phyloP scores from a whole-genome alignment of 1,139 yeast genomes.

The Keqinozyma sinolaborantium region DNA sequence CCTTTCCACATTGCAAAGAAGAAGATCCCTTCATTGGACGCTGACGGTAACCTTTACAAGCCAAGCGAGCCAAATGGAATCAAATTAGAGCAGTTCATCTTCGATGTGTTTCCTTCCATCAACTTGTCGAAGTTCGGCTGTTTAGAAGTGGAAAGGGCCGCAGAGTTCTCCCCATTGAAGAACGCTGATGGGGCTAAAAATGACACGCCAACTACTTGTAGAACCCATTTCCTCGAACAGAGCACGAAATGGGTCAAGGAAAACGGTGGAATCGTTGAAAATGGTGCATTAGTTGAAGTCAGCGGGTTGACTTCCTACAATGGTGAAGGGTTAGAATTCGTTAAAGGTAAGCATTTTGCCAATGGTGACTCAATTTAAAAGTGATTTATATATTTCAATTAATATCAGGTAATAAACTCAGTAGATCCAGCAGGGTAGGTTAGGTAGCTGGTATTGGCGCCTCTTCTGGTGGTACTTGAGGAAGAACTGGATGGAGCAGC shows the following conservation, averaged over 20 bases:
- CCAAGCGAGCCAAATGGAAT: slow-evolving; percentile 85
- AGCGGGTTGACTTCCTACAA: slow-evolving; percentile 69
- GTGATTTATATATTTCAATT: too few species aligned
- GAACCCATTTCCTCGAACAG: slow-evolving; percentile 59
- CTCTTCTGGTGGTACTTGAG: not conserved
- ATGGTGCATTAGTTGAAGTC: slow-evolving; percentile 67
- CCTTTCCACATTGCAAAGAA: slow-evolving; percentile 95
- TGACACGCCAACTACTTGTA: slow-evolving; percentile 86
- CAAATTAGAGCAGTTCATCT: slow-evolving; percentile 94
- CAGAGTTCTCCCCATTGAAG: slow-evolving; percentile 92
- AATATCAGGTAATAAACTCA: too few species aligned
- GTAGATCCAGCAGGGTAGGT: too few species aligned
- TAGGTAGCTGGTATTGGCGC: too few species aligned
- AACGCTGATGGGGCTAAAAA: slow-evolving; percentile 79
- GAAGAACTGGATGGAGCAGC: not conserved
- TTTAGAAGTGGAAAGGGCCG: slow-evolving; percentile 79
- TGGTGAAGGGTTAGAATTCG: slow-evolving; percentile 77
- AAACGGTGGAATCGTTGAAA: slow-evolving; percentile 63
- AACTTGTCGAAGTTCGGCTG: slow-evolving; percentile 79
- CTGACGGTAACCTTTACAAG: slow-evolving; percentile 45
- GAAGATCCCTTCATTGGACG: slow-evolving; percentile 68
- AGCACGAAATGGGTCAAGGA: slow-evolving; percentile 73
- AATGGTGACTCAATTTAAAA: slow-evolving; percentile 36
- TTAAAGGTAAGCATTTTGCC: slow-evolving; percentile 47
- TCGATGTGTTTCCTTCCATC: slow-evolving; percentile 89